Percentiles rank a stretch among this genome's conserved stretches.
Evolutionary conservation across 2,329 filamentous ascomycete genomes (phyloP).

Genomic region (Scedosporium minutisporum): DNA sequence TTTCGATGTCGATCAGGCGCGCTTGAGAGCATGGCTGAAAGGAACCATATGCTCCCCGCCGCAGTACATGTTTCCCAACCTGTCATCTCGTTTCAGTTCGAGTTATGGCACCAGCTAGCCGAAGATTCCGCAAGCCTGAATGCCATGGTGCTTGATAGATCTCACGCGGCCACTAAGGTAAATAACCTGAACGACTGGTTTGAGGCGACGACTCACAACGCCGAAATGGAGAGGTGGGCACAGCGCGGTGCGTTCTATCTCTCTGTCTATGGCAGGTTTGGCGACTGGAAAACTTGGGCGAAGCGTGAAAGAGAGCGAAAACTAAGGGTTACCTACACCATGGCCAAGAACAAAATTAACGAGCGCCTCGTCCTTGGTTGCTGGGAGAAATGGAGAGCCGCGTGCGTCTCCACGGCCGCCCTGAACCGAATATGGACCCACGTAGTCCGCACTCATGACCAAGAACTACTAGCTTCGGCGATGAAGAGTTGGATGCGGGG

Average conservation of each 20-base stretch:
- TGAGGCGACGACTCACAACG: neutral
- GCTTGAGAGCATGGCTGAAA: neutral
- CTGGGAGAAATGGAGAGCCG: slow-evolving; percentile 9
- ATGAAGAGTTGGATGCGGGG: slow-evolving; percentile 2
- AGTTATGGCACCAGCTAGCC: neutral
- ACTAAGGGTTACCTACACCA: slow-evolving; percentile 9
- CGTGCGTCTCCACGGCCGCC: neutral
- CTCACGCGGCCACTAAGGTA: neutral
- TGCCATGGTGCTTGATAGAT: neutral
- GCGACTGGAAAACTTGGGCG: slow-evolving; percentile 18
- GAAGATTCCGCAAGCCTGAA: neutral
- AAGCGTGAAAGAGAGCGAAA: slow-evolving; percentile 14
- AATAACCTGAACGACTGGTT: slow-evolving; percentile 8
- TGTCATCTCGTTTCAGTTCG: neutral
- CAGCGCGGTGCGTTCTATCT: slow-evolving; percentile 15
- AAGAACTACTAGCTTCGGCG: neutral
- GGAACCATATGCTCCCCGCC: neutral
- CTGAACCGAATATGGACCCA: neutral
- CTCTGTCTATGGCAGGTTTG: slow-evolving; percentile 16
- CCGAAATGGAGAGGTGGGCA: slow-evolving; percentile 11
- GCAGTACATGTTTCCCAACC: neutral
- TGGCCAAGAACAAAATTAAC: slow-evolving; percentile 8
- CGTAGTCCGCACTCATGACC: neutral
- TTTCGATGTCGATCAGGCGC: neutral
- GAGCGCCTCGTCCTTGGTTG: slow-evolving; percentile 9